These are phyloP conservation scores for Paramarasmius palmivorus DNA, from an alignment of 1,284 basidiomycete genomes.

Conservation along the genomic window DNA sequence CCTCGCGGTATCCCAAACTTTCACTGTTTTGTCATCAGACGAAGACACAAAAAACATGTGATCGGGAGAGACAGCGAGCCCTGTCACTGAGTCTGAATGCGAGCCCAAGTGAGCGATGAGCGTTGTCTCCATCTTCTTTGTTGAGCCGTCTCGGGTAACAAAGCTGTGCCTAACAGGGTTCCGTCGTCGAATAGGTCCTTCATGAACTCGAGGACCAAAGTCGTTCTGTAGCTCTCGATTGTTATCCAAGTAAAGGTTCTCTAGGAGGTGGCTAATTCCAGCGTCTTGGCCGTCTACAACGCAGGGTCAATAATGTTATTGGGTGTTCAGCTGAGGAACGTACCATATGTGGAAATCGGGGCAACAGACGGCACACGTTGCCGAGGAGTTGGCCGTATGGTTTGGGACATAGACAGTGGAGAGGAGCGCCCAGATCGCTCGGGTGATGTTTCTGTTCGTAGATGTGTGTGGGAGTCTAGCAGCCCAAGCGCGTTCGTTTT, in stretches of 20 bases:
- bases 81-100: slow-evolving; percentile 79
- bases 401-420: slow-evolving; percentile 60
- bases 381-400: slow-evolving; percentile 46
- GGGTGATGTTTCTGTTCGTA: slow-evolving; percentile 62
- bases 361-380: slow-evolving; percentile 48
- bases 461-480: slow-evolving; percentile 67
- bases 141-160: slow-evolving; percentile 54
- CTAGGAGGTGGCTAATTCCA: slow-evolving; percentile 82
- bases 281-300: slow-evolving; percentile 82
- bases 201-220: slow-evolving; percentile 85
- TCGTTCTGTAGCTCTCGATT: slow-evolving; percentile 83
- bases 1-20: slow-evolving; percentile 58
- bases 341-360: slow-evolving; percentile 74
- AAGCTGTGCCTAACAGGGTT: slow-evolving; percentile 68
- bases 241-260: slow-evolving; percentile 88
- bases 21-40: slow-evolving; percentile 84
- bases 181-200: slow-evolving; percentile 75
- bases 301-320: slow-evolving; percentile 4
- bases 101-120: slow-evolving; percentile 87
- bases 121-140: slow-evolving; percentile 67
- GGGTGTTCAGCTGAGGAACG: slow-evolving; percentile 20
- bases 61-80: slow-evolving; percentile 88
- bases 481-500: slow-evolving; percentile 76
- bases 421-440: slow-evolving; percentile 72
- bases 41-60: slow-evolving; percentile 92